Percentiles rank a stretch among this genome's conserved stretches.
These are phyloP conservation scores for Colletotrichum trifolii DNA, from an alignment of 2,329 filamentous ascomycete genomes.

Conservation along the genomic window DNA sequence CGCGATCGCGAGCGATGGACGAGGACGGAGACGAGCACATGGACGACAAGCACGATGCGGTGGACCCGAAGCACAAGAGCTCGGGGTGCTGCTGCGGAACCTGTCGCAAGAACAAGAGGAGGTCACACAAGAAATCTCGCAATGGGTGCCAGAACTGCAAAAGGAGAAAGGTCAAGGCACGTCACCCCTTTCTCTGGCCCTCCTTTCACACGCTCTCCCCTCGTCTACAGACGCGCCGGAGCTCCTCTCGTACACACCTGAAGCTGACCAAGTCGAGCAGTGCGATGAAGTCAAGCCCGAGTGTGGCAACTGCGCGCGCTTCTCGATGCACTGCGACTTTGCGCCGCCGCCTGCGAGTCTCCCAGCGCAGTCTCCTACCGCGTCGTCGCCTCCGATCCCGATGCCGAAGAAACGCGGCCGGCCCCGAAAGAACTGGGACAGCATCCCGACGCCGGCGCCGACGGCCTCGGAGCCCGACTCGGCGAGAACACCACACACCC, in stretches of 20 bases:
- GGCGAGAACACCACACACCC: conserved; percentile 8
- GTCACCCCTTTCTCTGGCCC: not conserved
- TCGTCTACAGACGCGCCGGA: not conserved
- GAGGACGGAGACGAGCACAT: not conserved
- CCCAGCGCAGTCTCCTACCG: conserved; percentile 13
- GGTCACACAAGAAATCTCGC: conserved; percentile 36
- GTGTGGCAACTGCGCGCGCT: conserved; percentile 36
- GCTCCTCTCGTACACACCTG: rapidly evolving
- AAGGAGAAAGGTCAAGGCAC: conserved; percentile 37
- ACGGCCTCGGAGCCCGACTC: conserved; percentile 9
- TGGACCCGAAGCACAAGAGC: not conserved
- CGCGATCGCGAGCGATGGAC: conserved; percentile 21
- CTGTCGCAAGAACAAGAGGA: conserved; percentile 30
- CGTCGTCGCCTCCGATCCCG: conserved; percentile 8
- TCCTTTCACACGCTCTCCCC: not conserved
- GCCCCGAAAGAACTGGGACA: conserved; percentile 36
- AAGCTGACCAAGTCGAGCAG: conserved; percentile 16
- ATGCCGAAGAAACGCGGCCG: conserved; percentile 32
- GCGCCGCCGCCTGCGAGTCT: conserved; percentile 4
- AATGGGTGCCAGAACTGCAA: conserved; percentile 38
- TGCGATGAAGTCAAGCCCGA: conserved; percentile 39
- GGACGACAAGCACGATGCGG: not conserved
- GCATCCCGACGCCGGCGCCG: conserved; percentile 13
- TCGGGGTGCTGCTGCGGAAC: conserved; percentile 23
- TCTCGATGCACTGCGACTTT: conserved; percentile 38